Evolutionary conservation across 129 eudicot species (phyloP).

Genomic region (Gnaphalium uliginosum): DNA sequence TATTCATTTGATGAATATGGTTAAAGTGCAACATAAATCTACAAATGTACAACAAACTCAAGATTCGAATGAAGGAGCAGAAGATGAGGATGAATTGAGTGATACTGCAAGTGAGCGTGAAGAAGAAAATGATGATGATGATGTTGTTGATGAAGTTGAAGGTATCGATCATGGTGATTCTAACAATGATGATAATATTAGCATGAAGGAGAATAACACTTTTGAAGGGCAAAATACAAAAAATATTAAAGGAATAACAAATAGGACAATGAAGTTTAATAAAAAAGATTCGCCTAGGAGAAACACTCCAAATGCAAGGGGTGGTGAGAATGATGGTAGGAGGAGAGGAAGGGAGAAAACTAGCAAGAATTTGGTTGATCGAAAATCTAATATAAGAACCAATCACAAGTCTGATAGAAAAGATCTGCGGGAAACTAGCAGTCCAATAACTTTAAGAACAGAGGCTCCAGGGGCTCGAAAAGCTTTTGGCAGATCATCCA

Average conservation of each 20-base stretch:
- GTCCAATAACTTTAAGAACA: constrained; percentile 20
- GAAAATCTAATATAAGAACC: constrained; percentile 4
- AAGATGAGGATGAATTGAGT: constrained; percentile 24
- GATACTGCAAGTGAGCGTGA: constrained; percentile 35
- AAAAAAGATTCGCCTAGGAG: constrained; percentile 22
- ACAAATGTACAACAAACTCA: constrained; percentile 24
- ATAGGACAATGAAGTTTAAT: constrained; percentile 15
- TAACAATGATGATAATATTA: neutral
- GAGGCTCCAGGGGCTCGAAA: constrained; percentile 28
- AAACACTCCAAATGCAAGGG: constrained; percentile 31
- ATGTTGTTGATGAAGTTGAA: constrained; percentile 22
- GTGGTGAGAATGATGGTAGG: constrained; percentile 31
- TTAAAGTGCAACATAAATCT: constrained; percentile 44
- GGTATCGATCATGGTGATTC: neutral
- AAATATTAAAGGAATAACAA: constrained; percentile 17
- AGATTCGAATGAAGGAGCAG: constrained; percentile 42
- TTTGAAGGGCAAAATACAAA: constrained; percentile 17
- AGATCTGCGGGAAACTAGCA: constrained; percentile 13
- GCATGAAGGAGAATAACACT: constrained; percentile 16
- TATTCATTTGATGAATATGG: constrained; percentile 67
- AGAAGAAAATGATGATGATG: constrained; percentile 35
- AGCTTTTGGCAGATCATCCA: constrained; percentile 20
- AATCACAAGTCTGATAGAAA: neutral
- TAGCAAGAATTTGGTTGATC: constrained; percentile 2
- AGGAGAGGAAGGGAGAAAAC: constrained; percentile 28